Percentiles rank a stretch among this genome's conserved stretches.
Conservation (phyloP, 2,329 filamentous ascomycete genomes). For the Colletotrichum tropicicola region DNA sequence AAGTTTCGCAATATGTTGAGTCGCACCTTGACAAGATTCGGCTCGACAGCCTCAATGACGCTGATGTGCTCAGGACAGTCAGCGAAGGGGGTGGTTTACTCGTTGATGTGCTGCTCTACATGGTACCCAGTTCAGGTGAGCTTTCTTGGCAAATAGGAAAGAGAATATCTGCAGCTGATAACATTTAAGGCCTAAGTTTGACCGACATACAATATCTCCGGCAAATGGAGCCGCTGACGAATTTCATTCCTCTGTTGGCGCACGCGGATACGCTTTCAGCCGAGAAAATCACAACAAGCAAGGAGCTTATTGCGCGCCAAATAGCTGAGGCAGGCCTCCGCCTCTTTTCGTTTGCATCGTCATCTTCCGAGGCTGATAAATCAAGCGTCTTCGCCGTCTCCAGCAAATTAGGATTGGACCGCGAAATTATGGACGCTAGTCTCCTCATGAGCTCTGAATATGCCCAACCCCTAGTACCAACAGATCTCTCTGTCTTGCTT, state of each 20-base stretch:
- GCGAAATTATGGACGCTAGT: conserved; percentile 90
- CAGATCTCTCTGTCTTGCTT: conserved; percentile 78
- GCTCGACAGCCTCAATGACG: conserved; percentile 69
- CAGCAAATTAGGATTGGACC: conserved; percentile 74
- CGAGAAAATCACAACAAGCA: conserved; percentile 66
- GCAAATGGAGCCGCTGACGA: conserved; percentile 77
- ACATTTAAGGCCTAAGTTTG: conserved; percentile 42
- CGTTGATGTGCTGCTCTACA: conserved; percentile 86
- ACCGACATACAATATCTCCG: conserved; percentile 76
- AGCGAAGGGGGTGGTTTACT: conserved; percentile 84
- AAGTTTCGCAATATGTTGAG: conserved; percentile 77
- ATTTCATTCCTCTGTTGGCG: conserved; percentile 84
- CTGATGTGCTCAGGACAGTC: conserved; percentile 79
- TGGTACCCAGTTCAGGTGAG: conserved; percentile 76
- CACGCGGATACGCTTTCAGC: conserved; percentile 75
- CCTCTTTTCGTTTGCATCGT: conserved; percentile 72
- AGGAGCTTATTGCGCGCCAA: conserved; percentile 65
- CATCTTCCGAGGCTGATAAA: conserved; percentile 36
- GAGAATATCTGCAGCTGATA: conserved; percentile 39
- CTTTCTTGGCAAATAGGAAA: conserved; percentile 49
- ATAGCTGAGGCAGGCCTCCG: conserved; percentile 66
- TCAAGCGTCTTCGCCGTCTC: conserved; percentile 78
- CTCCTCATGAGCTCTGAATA: conserved; percentile 94
- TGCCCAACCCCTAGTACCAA: conserved; percentile 78
- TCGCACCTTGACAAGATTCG: conserved; percentile 72